Evolutionary conservation across 140 eudicot species (phyloP).

Genomic region (Cichorium intybus): DNA sequence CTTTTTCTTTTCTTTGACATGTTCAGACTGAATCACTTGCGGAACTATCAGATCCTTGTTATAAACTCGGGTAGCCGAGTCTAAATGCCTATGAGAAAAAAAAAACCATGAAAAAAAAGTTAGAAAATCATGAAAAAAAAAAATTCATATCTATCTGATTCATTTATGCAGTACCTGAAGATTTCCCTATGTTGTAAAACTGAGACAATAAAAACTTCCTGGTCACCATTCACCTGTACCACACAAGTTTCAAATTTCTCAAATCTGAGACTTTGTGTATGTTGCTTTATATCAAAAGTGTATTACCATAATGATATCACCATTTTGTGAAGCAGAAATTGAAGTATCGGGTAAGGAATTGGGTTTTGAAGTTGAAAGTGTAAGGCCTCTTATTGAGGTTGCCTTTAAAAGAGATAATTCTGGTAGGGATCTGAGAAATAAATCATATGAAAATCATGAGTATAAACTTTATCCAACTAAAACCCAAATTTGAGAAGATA

Average conservation of each 20-base stretch:
- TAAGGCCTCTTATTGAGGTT: conserved; percentile 78
- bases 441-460: not conserved
- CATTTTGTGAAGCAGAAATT: conserved; percentile 64
- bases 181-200: conserved; percentile 54
- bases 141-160: not conserved
- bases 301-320: conserved; percentile 77
- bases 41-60: conserved; percentile 46
- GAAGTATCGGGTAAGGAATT: conserved; percentile 47
- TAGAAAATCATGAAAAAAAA: not conserved
- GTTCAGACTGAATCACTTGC: conserved; percentile 41
- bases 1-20: conserved; percentile 86
- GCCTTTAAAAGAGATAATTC: conserved; percentile 80
- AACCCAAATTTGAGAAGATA: conserved; percentile 3
- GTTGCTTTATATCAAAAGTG: conserved; percentile 13
- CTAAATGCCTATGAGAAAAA: conserved; percentile 54
- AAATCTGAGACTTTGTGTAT: not conserved
- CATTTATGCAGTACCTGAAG: conserved; percentile 53
- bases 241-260: not conserved
- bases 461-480: not conserved
- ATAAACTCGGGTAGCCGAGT: conserved; percentile 60
- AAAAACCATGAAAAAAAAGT: conserved; percentile 9
- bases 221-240: conserved; percentile 67
- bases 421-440: conserved; percentile 77
- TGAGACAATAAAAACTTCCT: conserved; percentile 65
- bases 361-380: conserved; percentile 47